These are phyloP conservation scores for Rhododendron mucronatum DNA, from an alignment of 148 eudicot species.

Conservation along the genomic window DNA sequence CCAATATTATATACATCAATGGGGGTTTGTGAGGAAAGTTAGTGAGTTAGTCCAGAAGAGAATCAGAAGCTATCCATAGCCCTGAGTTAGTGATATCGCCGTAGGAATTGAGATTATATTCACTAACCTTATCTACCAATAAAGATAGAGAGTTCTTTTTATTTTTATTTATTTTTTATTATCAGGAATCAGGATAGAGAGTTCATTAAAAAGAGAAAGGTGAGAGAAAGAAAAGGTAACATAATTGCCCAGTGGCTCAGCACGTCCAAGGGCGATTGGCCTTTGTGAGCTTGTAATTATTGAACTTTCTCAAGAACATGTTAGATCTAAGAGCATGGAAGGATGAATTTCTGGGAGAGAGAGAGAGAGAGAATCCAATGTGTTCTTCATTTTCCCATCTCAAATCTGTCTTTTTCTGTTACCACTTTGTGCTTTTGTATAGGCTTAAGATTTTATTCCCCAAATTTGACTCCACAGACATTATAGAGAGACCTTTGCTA, in stretches of 20 bases:
- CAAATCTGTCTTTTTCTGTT: not conserved
- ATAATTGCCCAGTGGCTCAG: not conserved
- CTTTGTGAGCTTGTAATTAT: conserved; percentile 6
- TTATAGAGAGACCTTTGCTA: no score
- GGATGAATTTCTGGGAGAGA: not conserved
- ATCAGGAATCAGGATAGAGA: not conserved
- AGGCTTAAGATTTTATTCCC: not conserved
- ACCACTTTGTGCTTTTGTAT: not conserved
- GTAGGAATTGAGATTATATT: not conserved
- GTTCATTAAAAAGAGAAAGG: not conserved
- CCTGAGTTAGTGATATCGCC: not conserved
- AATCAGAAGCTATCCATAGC: no score
- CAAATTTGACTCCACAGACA: not conserved
- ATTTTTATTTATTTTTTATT: no score
- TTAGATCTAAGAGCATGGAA: conserved; percentile 3
- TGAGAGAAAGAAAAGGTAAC: not conserved
- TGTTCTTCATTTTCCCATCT: not conserved
- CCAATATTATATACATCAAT: no score
- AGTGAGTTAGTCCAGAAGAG: no score
- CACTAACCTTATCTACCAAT: not conserved
- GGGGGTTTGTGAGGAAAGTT: no score
- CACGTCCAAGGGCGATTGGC: not conserved
- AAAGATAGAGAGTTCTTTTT: not conserved
- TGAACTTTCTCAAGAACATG: not conserved
- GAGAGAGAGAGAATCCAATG: conserved; percentile 9